phyloP scores from a whole-genome alignment of 345 rosid genomes.

The Draba incana region DNA sequence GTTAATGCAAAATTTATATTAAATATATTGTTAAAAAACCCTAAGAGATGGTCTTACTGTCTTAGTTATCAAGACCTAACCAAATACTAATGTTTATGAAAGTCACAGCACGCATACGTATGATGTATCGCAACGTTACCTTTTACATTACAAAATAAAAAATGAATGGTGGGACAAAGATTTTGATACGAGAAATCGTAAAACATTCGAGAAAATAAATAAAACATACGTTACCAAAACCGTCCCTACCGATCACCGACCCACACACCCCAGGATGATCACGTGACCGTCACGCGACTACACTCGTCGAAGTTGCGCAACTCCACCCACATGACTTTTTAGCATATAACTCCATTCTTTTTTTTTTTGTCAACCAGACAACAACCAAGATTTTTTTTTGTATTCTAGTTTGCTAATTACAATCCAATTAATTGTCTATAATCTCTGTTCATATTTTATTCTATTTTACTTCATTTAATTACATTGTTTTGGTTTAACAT shows the following conservation, averaged over 20 bases:
- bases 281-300: conserved; percentile 21
- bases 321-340: conserved; percentile 19
- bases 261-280: neutral
- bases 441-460: too few relatives aligned
- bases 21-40: too few relatives aligned
- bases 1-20: too few relatives aligned
- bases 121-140: neutral
- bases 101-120: neutral
- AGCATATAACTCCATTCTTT: neutral
- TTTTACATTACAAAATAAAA: neutral
- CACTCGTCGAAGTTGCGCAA: conserved; percentile 12
- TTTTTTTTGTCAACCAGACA: too few relatives aligned
- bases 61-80: too few relatives aligned
- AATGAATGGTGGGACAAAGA: conserved; percentile 3
- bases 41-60: too few relatives aligned
- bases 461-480: too few relatives aligned
- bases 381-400: neutral
- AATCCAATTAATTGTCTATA: neutral
- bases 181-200: neutral
- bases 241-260: conserved; percentile 27
- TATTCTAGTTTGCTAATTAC: neutral
- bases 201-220: conserved; percentile 19
- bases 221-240: conserved; percentile 21
- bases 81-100: too few relatives aligned
- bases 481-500: too few relatives aligned